Evolutionary conservation across 1,284 basidiomycete genomes (phyloP), one percentile per base, ranked within the genome.

Genomic region (Schizophyllum amplum): DNA sequence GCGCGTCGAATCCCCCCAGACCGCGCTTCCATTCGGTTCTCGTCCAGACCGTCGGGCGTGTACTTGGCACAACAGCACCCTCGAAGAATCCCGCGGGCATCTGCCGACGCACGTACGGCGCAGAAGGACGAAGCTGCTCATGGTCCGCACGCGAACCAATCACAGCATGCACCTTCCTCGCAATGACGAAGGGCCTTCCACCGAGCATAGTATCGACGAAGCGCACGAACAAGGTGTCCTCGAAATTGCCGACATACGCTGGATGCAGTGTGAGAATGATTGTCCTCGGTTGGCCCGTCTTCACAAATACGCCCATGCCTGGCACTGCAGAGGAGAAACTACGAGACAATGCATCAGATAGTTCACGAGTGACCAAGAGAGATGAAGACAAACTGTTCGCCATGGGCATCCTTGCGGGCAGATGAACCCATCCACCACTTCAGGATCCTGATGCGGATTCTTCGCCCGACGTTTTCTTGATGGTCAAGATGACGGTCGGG

Each of bases 81-180:
- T 63, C 61, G 50, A 62, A 64, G 54, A 60, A 55, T 24, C 69
- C 63, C 23, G 63, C 63, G 17, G 61, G 57, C 7, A 59, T 57
- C 51, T 65, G 68, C 4, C 63, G 66, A 21, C 68, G 65, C 6
- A 63, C 63, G 58, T 78, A 79, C 5, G 76, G 72, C 2, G 64
- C 67, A 22, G 64, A 72, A 1, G 75, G 68, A 53, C 67, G 69
- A 25, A 78, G 64, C 21, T 66, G 67, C 42, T 74, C 72, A 47
- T 75, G 68, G 54, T 78, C 75, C 17, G 67, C 68, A 24, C 66
- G 63, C 9, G 69, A 71, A 4, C 77, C 77, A 47, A 78, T 71
- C 7, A 69, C 70, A 4, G 73, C 78, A 24, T 59, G 59, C 1
- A 80, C 57, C 17, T 63, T 66, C 7, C 78, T 70, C 0, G 71